Evolutionary conservation across 768 basidiomycete genomes (phyloP).

Genomic region (Podaxis sp.): DNA sequence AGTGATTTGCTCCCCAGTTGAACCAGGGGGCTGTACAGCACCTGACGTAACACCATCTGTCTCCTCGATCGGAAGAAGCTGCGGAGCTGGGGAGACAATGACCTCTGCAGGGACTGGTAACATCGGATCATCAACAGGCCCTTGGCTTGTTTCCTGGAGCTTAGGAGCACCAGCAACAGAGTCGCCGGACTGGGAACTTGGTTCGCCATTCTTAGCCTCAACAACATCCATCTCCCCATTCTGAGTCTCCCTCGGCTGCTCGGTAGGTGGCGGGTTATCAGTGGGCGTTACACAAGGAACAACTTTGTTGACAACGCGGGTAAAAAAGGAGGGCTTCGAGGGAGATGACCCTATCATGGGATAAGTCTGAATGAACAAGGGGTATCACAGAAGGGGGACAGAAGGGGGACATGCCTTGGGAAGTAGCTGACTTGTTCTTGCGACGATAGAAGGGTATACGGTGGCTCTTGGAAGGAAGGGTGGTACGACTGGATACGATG

Average conservation of each 20-base stretch:
- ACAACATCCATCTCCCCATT: constrained; percentile 27
- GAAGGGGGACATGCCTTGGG: constrained; percentile 26
- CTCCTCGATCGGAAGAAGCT: constrained; percentile 46
- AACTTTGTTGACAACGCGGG: constrained; percentile 59
- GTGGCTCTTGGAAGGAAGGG: constrained; percentile 31
- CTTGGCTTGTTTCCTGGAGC: constrained; percentile 17
- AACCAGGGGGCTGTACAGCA: constrained; percentile 89
- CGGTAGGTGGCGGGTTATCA: constrained; percentile 7
- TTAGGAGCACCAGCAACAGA: background rate
- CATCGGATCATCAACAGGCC: constrained; percentile 22
- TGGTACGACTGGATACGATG: constrained; percentile 12
- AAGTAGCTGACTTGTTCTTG: constrained; percentile 33
- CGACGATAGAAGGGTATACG: constrained; percentile 42
- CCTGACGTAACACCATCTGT: constrained; percentile 88
- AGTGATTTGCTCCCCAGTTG: constrained; percentile 48
- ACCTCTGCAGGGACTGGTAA: constrained; percentile 27
- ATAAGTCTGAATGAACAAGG: constrained; percentile 29
- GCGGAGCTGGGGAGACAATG: constrained; percentile 35
- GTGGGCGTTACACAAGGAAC: constrained; percentile 63
- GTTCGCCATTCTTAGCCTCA: constrained; percentile 11
- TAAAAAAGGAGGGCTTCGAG: constrained; percentile 51
- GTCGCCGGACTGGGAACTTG: background rate
- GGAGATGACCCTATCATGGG: constrained; percentile 17
- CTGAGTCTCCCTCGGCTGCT: constrained; percentile 28
- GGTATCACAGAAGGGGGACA: constrained; percentile 19